Conservation (phyloP, 768 basidiomycete species). For the Lactarius evosmus region DNA sequence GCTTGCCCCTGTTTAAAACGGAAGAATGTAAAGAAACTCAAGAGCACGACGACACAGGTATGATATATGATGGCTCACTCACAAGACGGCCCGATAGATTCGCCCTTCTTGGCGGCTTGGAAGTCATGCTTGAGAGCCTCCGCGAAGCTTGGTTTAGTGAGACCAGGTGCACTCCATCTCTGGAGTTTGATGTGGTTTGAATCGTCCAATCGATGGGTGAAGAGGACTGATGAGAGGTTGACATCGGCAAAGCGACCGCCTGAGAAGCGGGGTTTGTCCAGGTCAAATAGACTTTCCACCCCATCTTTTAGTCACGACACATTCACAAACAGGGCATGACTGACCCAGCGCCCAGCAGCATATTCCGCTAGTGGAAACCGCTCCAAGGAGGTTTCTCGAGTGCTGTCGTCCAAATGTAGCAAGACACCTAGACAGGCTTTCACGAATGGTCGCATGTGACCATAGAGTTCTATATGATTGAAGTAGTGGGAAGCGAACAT, state of each 20-base stretch:
- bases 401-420: no score
- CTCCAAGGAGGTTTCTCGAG: no score
- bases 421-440: no score
- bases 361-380: no score
- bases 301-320: no score
- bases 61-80: constrained; percentile 40
- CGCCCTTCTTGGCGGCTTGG: constrained; percentile 82
- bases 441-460: no score
- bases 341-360: no score
- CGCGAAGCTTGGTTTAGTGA: constrained; percentile 80
- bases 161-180: constrained; percentile 89
- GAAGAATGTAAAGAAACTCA: not conserved
- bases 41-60: not conserved
- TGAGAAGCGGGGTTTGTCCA: no score
- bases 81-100: constrained; percentile 93
- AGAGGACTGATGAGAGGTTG: constrained; percentile 81
- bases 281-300: no score
- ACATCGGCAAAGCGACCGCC: constrained; percentile 80
- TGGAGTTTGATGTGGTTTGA: constrained; percentile 66
- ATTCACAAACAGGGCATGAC: no score
- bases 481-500: no score
- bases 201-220: constrained; percentile 66
- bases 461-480: no score
- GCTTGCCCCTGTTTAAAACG: constrained; percentile 22
- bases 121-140: constrained; percentile 86